Conservation (phyloP, 2,329 filamentous ascomycete genomes). For the Thelonectria olida region DNA sequence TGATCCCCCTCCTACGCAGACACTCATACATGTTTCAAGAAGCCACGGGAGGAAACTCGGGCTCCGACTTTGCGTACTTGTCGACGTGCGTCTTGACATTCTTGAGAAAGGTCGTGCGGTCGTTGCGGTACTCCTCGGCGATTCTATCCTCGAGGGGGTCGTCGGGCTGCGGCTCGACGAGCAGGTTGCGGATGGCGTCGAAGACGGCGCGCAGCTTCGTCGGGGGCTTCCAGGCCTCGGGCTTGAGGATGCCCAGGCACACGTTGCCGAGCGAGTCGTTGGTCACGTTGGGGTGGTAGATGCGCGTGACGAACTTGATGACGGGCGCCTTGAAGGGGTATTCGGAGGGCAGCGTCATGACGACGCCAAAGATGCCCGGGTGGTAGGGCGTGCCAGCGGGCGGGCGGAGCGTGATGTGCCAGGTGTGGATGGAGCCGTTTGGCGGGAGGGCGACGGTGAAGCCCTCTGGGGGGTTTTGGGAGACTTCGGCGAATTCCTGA, state of each 20-base stretch:
- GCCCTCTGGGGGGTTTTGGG: constrained; percentile 55
- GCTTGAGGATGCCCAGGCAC: constrained; percentile 84
- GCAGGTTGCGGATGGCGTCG: constrained; percentile 76
- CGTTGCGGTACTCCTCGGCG: constrained; percentile 81
- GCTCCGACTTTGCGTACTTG: constrained; percentile 69
- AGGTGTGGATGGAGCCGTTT: constrained; percentile 60
- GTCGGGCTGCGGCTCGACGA: constrained; percentile 85
- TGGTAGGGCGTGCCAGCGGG: constrained; percentile 58
- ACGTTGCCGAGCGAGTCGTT: constrained; percentile 87
- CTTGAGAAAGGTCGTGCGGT: constrained; percentile 76
- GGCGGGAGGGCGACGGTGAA: constrained; percentile 57
- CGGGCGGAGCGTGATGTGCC: constrained; percentile 59
- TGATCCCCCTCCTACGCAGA: not conserved
- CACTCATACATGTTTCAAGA: no score
- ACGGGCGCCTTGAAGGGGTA: constrained; percentile 92
- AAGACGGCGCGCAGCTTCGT: constrained; percentile 80
- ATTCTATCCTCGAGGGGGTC: constrained; percentile 89
- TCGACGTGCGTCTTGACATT: constrained; percentile 78
- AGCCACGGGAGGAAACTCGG: constrained; percentile 45
- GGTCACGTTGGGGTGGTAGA: constrained; percentile 95
- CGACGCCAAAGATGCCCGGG: constrained; percentile 78
- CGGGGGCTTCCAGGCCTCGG: constrained; percentile 92
- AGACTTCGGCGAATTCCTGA: constrained; percentile 65
- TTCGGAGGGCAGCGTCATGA: constrained; percentile 76
- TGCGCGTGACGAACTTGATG: constrained; percentile 84